These are phyloP conservation scores for Pleomassaria siparia DNA, from an alignment of 2,329 filamentous ascomycete genomes.

Conservation along the genomic window DNA sequence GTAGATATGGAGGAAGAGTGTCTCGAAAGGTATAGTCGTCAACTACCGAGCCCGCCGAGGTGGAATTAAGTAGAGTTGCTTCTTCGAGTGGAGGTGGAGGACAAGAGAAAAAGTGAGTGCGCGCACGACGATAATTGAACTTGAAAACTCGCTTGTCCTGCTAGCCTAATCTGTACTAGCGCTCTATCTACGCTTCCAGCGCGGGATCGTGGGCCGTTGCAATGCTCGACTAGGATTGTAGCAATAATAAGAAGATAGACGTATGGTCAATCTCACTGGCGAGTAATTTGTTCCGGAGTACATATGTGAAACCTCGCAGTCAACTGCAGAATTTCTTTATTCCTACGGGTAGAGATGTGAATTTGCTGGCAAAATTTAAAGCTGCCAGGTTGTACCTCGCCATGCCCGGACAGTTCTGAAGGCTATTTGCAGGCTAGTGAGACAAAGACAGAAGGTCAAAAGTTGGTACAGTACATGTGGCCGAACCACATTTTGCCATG, in stretches of 20 bases:
- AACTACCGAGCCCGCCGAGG: constrained; percentile 10
- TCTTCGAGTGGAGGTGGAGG: constrained; percentile 13
- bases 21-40: constrained; percentile 19
- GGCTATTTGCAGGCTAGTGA: constrained; percentile 4
- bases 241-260: constrained; percentile 1
- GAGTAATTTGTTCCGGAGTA: background rate
- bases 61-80: constrained; percentile 13
- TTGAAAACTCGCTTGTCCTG: constrained; percentile 16
- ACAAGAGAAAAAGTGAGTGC: constrained; percentile 19
- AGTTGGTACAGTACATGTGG: background rate
- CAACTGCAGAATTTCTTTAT: constrained; percentile 1
- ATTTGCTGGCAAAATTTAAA: background rate
- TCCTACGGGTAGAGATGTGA: background rate
- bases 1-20: constrained; percentile 10
- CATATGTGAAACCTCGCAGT: background rate
- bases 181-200: constrained; percentile 5
- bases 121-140: constrained; percentile 5
- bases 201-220: constrained; percentile 6
- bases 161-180: constrained; percentile 16
- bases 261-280: background rate
- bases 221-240: constrained; percentile 2
- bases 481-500: background rate
- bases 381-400: too few species aligned
- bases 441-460: constrained; percentile 1
- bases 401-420: constrained; percentile 3